Base-by-base conservation (phyloP, 495 filamentous ascomycete species). In the Oleoguttula mirabilis region DNA sequence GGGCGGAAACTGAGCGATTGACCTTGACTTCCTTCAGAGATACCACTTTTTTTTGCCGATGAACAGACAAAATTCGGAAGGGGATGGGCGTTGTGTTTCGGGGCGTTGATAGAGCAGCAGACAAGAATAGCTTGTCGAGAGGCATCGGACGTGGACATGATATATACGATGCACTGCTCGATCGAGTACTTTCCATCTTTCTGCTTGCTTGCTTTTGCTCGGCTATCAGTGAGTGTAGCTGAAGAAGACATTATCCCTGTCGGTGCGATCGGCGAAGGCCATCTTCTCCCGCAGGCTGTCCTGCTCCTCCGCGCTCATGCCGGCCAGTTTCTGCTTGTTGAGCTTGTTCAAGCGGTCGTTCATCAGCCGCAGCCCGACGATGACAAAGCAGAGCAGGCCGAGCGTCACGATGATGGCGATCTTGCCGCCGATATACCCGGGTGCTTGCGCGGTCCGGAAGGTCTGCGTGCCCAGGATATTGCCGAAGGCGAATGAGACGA, bases 201-300 rank as follows among this genome's bases (percentile, higher is more conserved):
- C n/a, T n/a, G n/a, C n/a, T n/a, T n/a, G n/a, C n/a, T n/a, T n/a
- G n/a, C n/a, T n/a, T n/a, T n/a, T n/a, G n/a, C n/a, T n/a, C n/a
- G n/a, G n/a, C n/a, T n/a, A 11, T 50, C 36, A 55, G 36, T 39
- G 55, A 17, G 55, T 57, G 48, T 55, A 54, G 47, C 59, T 67
- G 47, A 72, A 58, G 21, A 53, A 58, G 15, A 41, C 36, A 47
- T 64, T 62, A 17, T 55, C 47, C 14, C 58, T 37, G 51, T 64
- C 60, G 35, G 60, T 64, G 42, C 50, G 46, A 48, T 64, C 60
- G 11, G 51, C 54, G 47, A 58, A 63, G 21, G 60, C 54, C 52
- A 60, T 55, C 47, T 60, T 57, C 21, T 59, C 56, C 27, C 36
- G 56, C 44, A 58, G 37, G 30, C 38, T 43, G 8, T 52, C 41